These are phyloP conservation scores for Kwoniella pini DNA, from an alignment of 768 basidiomycete genomes.

Conservation along the genomic window DNA sequence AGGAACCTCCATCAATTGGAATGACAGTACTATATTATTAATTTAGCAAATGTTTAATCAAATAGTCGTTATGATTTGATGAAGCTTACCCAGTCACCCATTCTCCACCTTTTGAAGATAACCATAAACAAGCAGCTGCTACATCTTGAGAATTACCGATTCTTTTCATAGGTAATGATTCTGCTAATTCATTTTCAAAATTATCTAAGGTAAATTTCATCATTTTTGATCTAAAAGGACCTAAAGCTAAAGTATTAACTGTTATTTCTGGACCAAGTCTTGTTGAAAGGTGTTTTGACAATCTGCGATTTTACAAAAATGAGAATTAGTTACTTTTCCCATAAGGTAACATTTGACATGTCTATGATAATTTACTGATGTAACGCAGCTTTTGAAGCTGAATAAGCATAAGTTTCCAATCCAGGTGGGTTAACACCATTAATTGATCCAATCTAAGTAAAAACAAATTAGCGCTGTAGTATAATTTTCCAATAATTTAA, in stretches of 20 bases:
- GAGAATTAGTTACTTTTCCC: no score
- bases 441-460: constrained; percentile 68
- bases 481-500: no score
- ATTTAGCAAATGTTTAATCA: neutral
- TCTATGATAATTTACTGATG: constrained; percentile 39
- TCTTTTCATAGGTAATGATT: constrained; percentile 59
- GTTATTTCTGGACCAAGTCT: constrained; percentile 65
- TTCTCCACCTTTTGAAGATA: constrained; percentile 64
- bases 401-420: constrained; percentile 68
- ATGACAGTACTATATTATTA: constrained; percentile 62
- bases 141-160: constrained; percentile 69
- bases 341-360: no score
- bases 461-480: neutral
- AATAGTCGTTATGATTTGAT: no score
- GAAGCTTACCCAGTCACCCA: constrained; percentile 62
- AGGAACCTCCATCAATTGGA: constrained; percentile 64
- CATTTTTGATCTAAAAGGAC: constrained; percentile 59
- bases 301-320: no score
- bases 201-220: constrained; percentile 61
- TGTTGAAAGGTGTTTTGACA: constrained; percentile 63
- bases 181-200: constrained; percentile 58
- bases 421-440: constrained; percentile 62
- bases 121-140: constrained; percentile 65
- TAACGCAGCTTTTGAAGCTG: constrained; percentile 62
- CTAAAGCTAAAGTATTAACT: constrained; percentile 68